A percentile compares a stretch with the other conserved stretches of the same genome.
phyloP scores from a whole-genome alignment of 257 asterid species.

The Craterostigma plantagineum region DNA sequence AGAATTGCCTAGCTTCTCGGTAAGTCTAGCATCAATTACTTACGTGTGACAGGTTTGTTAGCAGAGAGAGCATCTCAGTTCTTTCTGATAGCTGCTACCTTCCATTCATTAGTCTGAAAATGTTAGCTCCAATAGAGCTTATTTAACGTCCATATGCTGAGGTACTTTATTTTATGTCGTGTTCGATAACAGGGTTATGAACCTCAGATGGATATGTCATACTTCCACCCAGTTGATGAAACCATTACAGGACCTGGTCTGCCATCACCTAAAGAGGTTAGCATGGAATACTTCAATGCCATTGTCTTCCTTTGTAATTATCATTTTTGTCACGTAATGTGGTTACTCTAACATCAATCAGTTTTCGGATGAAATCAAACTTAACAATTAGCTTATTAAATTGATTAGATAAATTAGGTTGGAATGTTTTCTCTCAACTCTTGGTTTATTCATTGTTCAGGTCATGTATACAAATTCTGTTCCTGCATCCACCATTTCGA shows the following conservation, averaged over 20 bases:
- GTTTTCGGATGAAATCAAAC: neutral
- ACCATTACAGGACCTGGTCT: constrained; percentile 50
- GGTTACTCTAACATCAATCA: no score
- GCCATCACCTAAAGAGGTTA: constrained; percentile 77
- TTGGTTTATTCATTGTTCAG: constrained; percentile 16
- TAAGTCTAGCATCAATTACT: constrained; percentile 18
- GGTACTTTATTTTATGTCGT: constrained; percentile 4
- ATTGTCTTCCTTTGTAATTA: neutral
- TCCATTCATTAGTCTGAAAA: neutral
- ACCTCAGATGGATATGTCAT: constrained; percentile 59
- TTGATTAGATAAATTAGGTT: neutral
- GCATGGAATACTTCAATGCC: constrained; percentile 10
- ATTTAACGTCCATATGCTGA: no score
- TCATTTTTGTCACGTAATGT: neutral
- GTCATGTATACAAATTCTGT: constrained; percentile 30
- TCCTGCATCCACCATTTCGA: constrained; percentile 47
- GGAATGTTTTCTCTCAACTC: neutral
- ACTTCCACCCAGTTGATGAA: constrained; percentile 75
- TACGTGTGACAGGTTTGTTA: neutral
- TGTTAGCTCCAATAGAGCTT: neutral
- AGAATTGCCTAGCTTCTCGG: constrained; percentile 59
- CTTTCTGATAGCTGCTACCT: neutral
- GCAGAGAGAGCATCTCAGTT: neutral
- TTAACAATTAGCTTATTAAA: neutral
- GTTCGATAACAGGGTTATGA: constrained; percentile 55